These are phyloP conservation scores for Populus hybrid DNA, from an alignment of 441 rosid genomes.

Conservation along the genomic window DNA sequence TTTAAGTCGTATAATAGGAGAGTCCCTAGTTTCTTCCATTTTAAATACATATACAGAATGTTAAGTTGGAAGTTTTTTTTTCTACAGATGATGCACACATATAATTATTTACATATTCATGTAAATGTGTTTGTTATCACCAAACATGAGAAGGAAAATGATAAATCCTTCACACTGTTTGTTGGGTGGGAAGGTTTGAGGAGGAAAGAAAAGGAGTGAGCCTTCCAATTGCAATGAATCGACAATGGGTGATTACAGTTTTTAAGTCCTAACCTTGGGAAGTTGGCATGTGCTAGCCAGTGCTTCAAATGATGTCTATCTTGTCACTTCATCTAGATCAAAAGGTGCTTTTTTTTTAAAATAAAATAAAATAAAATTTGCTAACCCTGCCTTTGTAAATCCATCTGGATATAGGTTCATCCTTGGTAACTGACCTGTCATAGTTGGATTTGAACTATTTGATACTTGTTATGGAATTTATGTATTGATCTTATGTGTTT, in stretches of 20 bases:
- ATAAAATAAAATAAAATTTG: not conserved
- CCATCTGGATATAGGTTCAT: not conserved
- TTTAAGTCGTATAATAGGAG: too few relatives aligned
- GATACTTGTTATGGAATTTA: not conserved
- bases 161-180: too few relatives aligned
- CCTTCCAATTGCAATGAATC: not conserved
- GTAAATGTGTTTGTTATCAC: too few relatives aligned
- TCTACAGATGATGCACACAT: too few relatives aligned
- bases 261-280: not conserved
- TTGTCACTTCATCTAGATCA: not conserved
- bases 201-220: not conserved
- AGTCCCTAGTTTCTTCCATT: too few relatives aligned
- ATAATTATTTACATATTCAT: too few relatives aligned
- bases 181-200: too few relatives aligned
- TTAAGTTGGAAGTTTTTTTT: too few relatives aligned
- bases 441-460: not conserved
- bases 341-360: not conserved
- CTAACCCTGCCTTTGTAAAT: not conserved
- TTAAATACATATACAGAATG: too few relatives aligned
- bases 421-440: not conserved
- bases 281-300: not conserved
- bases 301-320: not conserved
- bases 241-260: not conserved
- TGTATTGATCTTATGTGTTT: not conserved
- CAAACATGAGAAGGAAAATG: too few relatives aligned